phyloP scores from a whole-genome alignment of 208 protist genomes.

The Leptomonas seymouri region DNA sequence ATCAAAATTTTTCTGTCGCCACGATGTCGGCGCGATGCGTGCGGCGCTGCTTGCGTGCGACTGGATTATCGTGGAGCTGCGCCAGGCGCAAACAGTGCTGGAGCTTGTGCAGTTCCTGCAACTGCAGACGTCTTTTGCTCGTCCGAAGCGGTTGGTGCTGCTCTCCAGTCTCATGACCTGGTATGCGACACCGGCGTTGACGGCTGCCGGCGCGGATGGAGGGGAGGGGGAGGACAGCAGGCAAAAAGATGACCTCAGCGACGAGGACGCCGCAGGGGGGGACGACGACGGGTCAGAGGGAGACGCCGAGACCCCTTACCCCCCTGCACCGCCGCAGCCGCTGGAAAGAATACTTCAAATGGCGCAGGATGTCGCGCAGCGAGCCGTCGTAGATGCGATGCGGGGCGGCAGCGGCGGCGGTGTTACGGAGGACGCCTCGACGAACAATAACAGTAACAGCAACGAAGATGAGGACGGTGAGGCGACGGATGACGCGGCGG shows the following conservation, averaged over 20 bases:
- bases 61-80: conserved; percentile 85
- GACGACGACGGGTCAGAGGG: conserved; percentile 24
- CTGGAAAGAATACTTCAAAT: conserved; percentile 16
- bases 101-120: conserved; percentile 77
- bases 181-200: conserved; percentile 82
- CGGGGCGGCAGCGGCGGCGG: conserved; percentile 16
- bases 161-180: conserved; percentile 91
- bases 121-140: conserved; percentile 50
- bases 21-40: conserved; percentile 55
- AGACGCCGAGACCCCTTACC: conserved; percentile 44
- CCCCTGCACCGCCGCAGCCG: conserved; percentile 34
- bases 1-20: conserved; percentile 58
- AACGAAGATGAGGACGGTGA: conserved; percentile 24
- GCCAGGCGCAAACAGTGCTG: conserved; percentile 83
- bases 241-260: conserved; percentile 12
- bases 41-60: conserved; percentile 67
- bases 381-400: conserved; percentile 33
- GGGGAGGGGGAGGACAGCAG: no score
- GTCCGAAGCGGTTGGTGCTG: conserved; percentile 84
- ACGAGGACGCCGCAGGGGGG: conserved; percentile 19
- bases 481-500: conserved; percentile 13
- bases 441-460: not conserved
- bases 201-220: conserved; percentile 11
- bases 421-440: conserved; percentile 27
- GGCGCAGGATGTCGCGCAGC: conserved; percentile 22